phyloP scores from a whole-genome alignment of 306 rosid genomes.

The Vigna unguiculata region DNA sequence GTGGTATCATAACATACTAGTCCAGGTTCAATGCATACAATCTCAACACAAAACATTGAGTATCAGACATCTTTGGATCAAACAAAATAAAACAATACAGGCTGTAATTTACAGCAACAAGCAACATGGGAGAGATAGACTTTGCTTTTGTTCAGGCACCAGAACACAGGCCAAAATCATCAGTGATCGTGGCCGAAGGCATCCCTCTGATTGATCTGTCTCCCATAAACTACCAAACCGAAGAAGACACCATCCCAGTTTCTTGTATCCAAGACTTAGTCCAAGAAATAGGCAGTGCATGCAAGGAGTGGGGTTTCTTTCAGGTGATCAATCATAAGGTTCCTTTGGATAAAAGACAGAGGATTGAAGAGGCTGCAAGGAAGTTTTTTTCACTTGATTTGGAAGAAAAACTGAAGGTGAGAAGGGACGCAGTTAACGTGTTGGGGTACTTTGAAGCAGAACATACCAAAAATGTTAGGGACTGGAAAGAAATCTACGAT shows the following conservation, averaged over 20 bases:
- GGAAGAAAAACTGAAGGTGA: slow-evolving; percentile 61
- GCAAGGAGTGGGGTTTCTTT: slow-evolving; percentile 80
- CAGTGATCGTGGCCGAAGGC: slow-evolving; percentile 49
- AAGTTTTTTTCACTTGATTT: slow-evolving; percentile 56
- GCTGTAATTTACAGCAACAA: not conserved
- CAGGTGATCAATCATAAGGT: slow-evolving; percentile 80
- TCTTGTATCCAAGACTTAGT: slow-evolving; percentile 46
- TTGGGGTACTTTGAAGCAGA: slow-evolving; percentile 81
- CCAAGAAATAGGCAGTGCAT: slow-evolving; percentile 60
- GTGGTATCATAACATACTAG: not conserved
- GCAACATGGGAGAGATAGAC: slow-evolving; percentile 57
- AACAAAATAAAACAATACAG: not conserved
- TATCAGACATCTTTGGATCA: not conserved
- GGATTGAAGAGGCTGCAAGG: slow-evolving; percentile 54
- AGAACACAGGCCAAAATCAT: slow-evolving; percentile 69
- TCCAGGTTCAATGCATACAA: slow-evolving; percentile 28
- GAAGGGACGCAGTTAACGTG: slow-evolving; percentile 61
- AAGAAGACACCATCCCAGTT: not conserved
- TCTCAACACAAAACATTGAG: not conserved
- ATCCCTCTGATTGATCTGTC: slow-evolving; percentile 65
- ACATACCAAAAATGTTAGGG: slow-evolving; percentile 80
- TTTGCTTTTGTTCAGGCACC: slow-evolving; percentile 61
- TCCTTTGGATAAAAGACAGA: slow-evolving; percentile 48
- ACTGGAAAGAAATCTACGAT: slow-evolving; percentile 93
- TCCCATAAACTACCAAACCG: slow-evolving; percentile 36